Evolutionary conservation across 768 basidiomycete genomes (phyloP), one percentile per base, ranked within the genome.

Genomic region (Mycena venus): DNA sequence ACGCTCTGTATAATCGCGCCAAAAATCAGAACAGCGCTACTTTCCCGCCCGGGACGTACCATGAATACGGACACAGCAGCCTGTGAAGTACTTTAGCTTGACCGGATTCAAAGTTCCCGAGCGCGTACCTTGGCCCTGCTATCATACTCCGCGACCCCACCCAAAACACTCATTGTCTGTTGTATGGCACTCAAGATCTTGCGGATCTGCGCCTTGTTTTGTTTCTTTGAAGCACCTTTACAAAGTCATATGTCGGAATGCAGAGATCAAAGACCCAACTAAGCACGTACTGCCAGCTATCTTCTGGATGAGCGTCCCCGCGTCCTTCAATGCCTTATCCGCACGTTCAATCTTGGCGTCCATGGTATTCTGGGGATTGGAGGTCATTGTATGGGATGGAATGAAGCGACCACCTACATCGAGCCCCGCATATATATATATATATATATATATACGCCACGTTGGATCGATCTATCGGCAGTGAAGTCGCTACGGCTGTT

Each of bases 321-420:
- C 65, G 21, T 67, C 53, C 19, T 56, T 23, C 51, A 67, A 40
- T 17, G 65, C 65, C 51, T 55, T 56, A 21, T 55, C 65, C 25
- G 51, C 65, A 14, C 53, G 65, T 17, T 67, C 65, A 34, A 67
- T 67, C 23, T 56, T 67, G 17, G 51, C 51, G 25, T 67, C 65
- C 65, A 67, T 55, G 61, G 34, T 60, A 36, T 23, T 38, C 21
- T 21, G 62, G 34, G 36, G 59, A 38, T 21, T 23, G 34, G 59
- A 61, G 38, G 31, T 34, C 32, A 59, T 59, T 59, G 36, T 38
- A 38, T 38, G 44, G 7, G 44, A 47, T 47, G 44, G 44, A 47
- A 42, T n/a, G n/a, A n/a, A n/a, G n/a, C n/a, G n/a, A n/a, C n/a
- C n/a, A n/a, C n/a, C n/a, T n/a, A n/a, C n/a, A n/a, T n/a, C n/a